Evolutionary conservation across 495 filamentous ascomycete species (phyloP).

Genomic region (Apiosordaria backusii): DNA sequence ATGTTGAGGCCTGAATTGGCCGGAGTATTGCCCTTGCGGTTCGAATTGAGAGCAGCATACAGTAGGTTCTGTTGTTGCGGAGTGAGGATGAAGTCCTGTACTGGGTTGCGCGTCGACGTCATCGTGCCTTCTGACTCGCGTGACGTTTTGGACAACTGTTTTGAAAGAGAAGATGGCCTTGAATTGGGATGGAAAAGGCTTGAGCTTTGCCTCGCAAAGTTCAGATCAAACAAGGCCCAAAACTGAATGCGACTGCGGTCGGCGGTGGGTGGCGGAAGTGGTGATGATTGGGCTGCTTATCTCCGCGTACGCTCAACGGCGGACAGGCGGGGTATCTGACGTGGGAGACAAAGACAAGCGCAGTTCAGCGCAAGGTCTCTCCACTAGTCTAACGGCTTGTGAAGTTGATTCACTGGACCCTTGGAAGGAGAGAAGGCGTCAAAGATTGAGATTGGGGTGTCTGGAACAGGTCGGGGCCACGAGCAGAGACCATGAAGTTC

Average conservation of each 20-base stretch:
- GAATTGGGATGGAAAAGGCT: neutral
- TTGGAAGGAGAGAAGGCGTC: neutral
- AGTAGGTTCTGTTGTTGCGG: slow-evolving; percentile 84
- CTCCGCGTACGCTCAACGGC: slow-evolving; percentile 6
- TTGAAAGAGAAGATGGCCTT: neutral
- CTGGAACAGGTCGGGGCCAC: neutral
- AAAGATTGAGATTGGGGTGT: neutral
- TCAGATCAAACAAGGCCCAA: neutral
- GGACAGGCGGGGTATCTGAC: slow-evolving; percentile 8
- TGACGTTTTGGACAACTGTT: slow-evolving; percentile 1
- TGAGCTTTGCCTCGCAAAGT: neutral
- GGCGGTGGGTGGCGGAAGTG: neutral
- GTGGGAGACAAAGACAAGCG: slow-evolving; percentile 6
- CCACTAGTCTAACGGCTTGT: neutral
- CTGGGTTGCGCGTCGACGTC: slow-evolving; percentile 42
- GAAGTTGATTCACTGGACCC: slow-evolving; percentile 1
- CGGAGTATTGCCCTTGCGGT: slow-evolving; percentile 42
- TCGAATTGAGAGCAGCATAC: slow-evolving; percentile 82
- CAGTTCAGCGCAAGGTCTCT: slow-evolving; percentile 1
- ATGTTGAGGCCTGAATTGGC: slow-evolving; percentile 40
- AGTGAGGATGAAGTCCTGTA: slow-evolving; percentile 58
- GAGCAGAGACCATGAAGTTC: neutral
- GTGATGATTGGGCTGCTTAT: slow-evolving; percentile 8
- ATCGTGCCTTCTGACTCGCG: slow-evolving; percentile 35
- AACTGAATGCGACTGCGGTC: neutral